Conservation (phyloP, 768 basidiomycete genomes). For the Filobasidium wieringae region DNA sequence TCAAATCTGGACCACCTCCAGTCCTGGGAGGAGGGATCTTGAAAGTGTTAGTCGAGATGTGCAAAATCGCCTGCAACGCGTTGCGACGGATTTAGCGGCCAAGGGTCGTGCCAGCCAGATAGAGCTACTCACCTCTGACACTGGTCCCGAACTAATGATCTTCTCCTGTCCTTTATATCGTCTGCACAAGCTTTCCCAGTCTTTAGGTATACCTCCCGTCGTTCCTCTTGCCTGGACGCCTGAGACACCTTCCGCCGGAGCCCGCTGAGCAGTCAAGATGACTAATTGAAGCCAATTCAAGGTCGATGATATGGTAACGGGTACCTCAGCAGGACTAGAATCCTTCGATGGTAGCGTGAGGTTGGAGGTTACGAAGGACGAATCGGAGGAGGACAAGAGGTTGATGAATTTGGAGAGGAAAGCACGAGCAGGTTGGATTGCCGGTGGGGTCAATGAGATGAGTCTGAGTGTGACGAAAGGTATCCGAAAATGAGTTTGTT, state of each 20-base stretch:
- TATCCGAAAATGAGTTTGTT: background rate
- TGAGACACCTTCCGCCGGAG: conserved; percentile 45
- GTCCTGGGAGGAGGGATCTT: conserved; percentile 58
- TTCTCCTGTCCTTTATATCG: conserved; percentile 68
- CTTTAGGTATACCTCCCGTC: conserved; percentile 47
- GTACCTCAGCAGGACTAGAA: conserved; percentile 45
- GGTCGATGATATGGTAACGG: conserved; percentile 59
- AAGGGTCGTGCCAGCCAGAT: background rate
- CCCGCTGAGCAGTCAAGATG: conserved; percentile 71
- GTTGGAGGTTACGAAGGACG: conserved; percentile 31
- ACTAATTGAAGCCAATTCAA: conserved; percentile 88
- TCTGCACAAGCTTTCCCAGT: conserved; percentile 70
- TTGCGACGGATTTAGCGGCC: background rate
- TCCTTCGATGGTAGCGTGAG: conserved; percentile 10
- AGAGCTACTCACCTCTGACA: conserved; percentile 50
- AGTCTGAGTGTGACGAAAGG: conserved; percentile 23
- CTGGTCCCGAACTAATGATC: conserved; percentile 50
- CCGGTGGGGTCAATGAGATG: conserved; percentile 64
- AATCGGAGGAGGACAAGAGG: conserved; percentile 47
- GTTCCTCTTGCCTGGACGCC: conserved; percentile 63
- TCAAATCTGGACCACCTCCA: conserved; percentile 57
- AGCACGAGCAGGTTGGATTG: conserved; percentile 83
- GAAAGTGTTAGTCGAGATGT: conserved; percentile 54
- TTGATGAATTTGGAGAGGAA: conserved; percentile 73
- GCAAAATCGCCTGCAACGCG: conserved; percentile 16